Percentiles rank a stretch among this genome's conserved stretches.
These are phyloP conservation scores for Mesembryanthemum crystallinum DNA, from an alignment of 148 eudicot genomes.

Conservation along the genomic window DNA sequence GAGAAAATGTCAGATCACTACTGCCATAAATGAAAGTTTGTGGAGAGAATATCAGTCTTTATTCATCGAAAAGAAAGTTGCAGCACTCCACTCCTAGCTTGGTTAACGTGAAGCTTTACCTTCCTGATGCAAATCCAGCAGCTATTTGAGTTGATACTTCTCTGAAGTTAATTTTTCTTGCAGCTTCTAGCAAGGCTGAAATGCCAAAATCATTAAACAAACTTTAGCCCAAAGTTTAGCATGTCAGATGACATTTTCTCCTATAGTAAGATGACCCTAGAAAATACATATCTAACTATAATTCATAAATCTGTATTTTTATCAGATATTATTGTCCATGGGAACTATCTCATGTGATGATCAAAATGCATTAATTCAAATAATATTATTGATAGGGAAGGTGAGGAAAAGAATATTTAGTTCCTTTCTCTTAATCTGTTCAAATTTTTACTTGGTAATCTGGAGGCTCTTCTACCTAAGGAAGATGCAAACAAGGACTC, in stretches of 20 bases:
- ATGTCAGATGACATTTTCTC: not conserved
- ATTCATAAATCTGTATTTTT: not conserved
- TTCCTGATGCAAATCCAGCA: constrained; percentile 87
- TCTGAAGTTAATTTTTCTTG: constrained; percentile 75
- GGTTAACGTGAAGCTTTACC: constrained; percentile 42
- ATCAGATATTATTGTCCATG: not conserved
- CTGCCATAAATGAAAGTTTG: not conserved
- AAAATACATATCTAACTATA: not conserved
- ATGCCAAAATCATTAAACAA: constrained; percentile 23
- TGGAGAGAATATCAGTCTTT: not conserved
- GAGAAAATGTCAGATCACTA: not conserved
- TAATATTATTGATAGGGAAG: not conserved
- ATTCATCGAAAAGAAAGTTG: not conserved
- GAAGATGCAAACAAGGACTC: not conserved
- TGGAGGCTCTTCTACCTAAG: not conserved
- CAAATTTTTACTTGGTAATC: not conserved
- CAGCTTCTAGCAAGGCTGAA: constrained; percentile 90
- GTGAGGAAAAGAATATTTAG: not conserved
- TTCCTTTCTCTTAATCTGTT: not conserved
- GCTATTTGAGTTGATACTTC: constrained; percentile 65
- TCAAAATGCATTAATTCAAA: not conserved
- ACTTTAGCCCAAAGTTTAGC: constrained; percentile 1
- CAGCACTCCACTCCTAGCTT: not conserved
- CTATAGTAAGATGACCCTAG: not conserved
- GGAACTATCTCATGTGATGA: not conserved